A percentile compares a stretch with the other conserved stretches of the same genome.
phyloP scores from a whole-genome alignment of 805 yeast species.

The Metschnikowia lunata region DNA sequence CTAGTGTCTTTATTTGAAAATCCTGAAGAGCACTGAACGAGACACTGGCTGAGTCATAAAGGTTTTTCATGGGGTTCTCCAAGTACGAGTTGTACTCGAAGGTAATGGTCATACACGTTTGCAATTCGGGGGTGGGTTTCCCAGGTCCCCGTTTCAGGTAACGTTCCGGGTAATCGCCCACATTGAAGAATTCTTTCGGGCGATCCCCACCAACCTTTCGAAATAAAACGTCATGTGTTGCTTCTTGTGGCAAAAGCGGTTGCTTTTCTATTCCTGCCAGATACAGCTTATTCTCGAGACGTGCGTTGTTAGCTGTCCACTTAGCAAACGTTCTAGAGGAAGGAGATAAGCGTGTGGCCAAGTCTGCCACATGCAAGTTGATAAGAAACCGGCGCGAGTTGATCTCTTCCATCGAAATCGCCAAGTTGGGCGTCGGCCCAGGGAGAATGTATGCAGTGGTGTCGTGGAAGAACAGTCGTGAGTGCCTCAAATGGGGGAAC shows the following conservation, averaged over 20 bases:
- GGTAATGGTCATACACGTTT: slow-evolving; percentile 34
- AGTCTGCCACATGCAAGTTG: slow-evolving; percentile 42
- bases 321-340: slow-evolving; percentile 8
- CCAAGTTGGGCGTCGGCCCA: slow-evolving; percentile 16
- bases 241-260: slow-evolving; percentile 2
- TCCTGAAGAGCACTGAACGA: slow-evolving; percentile 27
- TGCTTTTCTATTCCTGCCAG: slow-evolving; percentile 1
- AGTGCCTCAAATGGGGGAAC: slow-evolving; percentile 29
- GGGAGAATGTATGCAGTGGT: slow-evolving; percentile 32
- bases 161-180: slow-evolving; percentile 6
- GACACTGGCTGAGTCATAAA: slow-evolving; percentile 21
- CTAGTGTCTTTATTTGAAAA: slow-evolving; percentile 22
- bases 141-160: neutral
- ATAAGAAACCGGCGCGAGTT: slow-evolving; percentile 33
- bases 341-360: slow-evolving; percentile 33
- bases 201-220: neutral
- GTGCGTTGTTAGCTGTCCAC: slow-evolving; percentile 11
- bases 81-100: slow-evolving; percentile 33
- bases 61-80: slow-evolving; percentile 27
- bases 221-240: slow-evolving; percentile 1
- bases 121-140: neutral
- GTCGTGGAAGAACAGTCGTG: slow-evolving; percentile 22
- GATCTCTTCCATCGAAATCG: slow-evolving; percentile 34
- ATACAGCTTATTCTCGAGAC: neutral
- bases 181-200: slow-evolving; percentile 2